phyloP scores from a whole-genome alignment of 306 rosid genomes.

The Trifolium fragiferum region DNA sequence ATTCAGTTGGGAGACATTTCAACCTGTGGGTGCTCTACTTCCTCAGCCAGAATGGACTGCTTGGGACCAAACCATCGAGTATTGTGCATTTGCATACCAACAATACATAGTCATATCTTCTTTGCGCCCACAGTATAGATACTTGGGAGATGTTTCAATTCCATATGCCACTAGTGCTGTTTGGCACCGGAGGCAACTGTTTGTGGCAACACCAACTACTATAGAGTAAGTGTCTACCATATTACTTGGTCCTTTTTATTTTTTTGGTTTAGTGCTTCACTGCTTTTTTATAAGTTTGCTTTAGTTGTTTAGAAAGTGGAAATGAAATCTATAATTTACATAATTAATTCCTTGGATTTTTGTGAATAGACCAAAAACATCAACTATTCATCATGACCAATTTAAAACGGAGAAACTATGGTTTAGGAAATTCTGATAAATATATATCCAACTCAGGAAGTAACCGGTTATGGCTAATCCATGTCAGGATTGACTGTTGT shows the following conservation, averaged over 20 bases:
- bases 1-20: conserved; percentile 97
- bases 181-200: conserved; percentile 96
- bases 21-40: conserved; percentile 94
- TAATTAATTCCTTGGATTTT: conserved; percentile 28
- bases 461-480: conserved; percentile 17
- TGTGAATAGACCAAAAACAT: conserved; percentile 23
- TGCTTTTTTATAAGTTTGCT: conserved; percentile 21
- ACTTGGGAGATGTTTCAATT: conserved; percentile 97
- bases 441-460: conserved; percentile 3
- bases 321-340: conserved; percentile 30
- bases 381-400: conserved; percentile 15
- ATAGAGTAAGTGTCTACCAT: conserved; percentile 73
- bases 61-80: conserved; percentile 97
- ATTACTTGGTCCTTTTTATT: conserved; percentile 7
- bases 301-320: conserved; percentile 39
- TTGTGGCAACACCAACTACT: conserved; percentile 96
- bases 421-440: conserved; percentile 36
- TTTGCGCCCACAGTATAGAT: conserved; percentile 96
- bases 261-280: conserved; percentile 22
- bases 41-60: conserved; percentile 99
- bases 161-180: conserved; percentile 90
- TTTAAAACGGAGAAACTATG: conserved; percentile 19
- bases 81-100: conserved; percentile 96
- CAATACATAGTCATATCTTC: conserved; percentile 91
- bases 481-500: conserved; percentile 9